Percentiles rank a stretch among this genome's conserved stretches.
Conservation (phyloP, 805 yeast genomes). For the Kurtzmaniella fragi region DNA sequence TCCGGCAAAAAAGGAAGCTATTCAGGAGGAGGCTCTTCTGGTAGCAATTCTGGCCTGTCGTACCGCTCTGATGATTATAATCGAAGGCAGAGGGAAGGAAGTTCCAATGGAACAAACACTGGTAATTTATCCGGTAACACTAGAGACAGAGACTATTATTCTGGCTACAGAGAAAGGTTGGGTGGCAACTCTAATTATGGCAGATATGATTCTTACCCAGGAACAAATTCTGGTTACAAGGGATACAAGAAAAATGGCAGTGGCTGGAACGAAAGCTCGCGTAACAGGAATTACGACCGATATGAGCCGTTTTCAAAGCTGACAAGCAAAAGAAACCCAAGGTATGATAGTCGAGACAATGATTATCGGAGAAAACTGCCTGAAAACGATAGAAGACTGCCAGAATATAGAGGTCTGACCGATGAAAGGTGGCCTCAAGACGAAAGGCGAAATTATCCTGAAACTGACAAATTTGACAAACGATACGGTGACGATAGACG, state of each 20-base stretch:
- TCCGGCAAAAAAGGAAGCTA: slow-evolving; percentile 2
- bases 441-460: too few relatives aligned
- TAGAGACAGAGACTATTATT: slow-evolving; percentile 5
- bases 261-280: too few relatives aligned
- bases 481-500: too few relatives aligned
- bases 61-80: slow-evolving; percentile 2
- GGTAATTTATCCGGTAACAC: slow-evolving; percentile 1
- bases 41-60: slow-evolving; percentile 2
- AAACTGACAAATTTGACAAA: too few relatives aligned
- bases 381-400: not conserved
- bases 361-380: slow-evolving; percentile 3
- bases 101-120: not conserved
- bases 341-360: slow-evolving; percentile 1
- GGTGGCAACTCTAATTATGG: slow-evolving; percentile 3
- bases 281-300: too few relatives aligned
- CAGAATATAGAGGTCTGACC: too few relatives aligned
- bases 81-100: too few relatives aligned
- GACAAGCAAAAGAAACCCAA: too few relatives aligned
- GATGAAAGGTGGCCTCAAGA: too few relatives aligned
- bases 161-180: slow-evolving; percentile 4
- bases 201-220: slow-evolving; percentile 14
- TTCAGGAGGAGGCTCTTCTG: not conserved
- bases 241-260: too few relatives aligned
- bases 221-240: slow-evolving; percentile 5
- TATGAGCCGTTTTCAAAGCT: too few relatives aligned